Evolutionary conservation across 2,329 filamentous ascomycete species (phyloP).

Genomic region (Fusarium sp.): DNA sequence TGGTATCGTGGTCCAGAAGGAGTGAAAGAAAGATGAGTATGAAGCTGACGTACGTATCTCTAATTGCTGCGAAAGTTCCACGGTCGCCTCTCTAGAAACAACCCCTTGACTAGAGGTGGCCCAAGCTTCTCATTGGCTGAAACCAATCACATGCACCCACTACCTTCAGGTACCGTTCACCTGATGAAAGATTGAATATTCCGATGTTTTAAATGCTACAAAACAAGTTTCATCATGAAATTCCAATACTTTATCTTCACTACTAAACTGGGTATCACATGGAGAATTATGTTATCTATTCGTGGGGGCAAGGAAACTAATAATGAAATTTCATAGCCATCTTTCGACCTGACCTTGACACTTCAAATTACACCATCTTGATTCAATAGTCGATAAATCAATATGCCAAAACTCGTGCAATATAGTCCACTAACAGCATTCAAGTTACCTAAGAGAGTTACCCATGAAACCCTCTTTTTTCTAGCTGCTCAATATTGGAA

Average conservation of each 20-base stretch:
- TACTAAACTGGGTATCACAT: neutral
- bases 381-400: neutral
- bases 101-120: slow-evolving; percentile 43
- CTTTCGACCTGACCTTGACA: no score
- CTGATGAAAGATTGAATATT: neutral
- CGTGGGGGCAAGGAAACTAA: no score
- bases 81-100: slow-evolving; percentile 47
- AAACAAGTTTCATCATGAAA: neutral
- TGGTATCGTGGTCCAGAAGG: slow-evolving; percentile 9
- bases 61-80: slow-evolving; percentile 47
- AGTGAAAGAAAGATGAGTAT: slow-evolving; percentile 20
- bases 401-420: neutral
- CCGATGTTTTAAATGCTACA: neutral
- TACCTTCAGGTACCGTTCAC: neutral
- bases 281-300: neutral
- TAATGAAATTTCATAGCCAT: no score
- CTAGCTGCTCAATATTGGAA: neutral
- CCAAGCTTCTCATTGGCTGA: slow-evolving; percentile 41
- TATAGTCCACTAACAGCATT: neutral
- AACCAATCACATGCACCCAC: slow-evolving; percentile 41
- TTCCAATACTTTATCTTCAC: neutral
- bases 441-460: neutral
- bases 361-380: neutral
- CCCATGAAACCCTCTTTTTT: neutral
- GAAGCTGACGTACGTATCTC: slow-evolving; percentile 49